Percentiles rank a stretch among this genome's conserved stretches.
Evolutionary conservation across 2,329 filamentous ascomycete genomes (phyloP).

Genomic region (Penicillium griseofulvum): DNA sequence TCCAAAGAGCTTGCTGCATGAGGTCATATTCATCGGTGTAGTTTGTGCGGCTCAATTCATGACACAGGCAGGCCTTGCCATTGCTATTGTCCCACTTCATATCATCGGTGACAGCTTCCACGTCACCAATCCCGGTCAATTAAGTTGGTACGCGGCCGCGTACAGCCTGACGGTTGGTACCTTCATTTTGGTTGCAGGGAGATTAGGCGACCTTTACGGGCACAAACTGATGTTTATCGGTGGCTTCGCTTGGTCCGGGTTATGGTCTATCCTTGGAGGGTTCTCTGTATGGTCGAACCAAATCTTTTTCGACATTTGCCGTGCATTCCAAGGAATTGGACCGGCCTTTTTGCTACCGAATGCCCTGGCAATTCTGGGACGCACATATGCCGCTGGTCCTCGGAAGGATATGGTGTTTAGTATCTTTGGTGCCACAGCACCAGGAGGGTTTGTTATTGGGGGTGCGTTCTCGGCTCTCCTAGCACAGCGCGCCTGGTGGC

Average conservation of each 20-base stretch:
- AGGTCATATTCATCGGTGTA: slow-evolving; percentile 26
- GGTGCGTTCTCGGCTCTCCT: slow-evolving; percentile 41
- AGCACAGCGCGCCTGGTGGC: slow-evolving; percentile 49
- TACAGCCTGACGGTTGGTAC: slow-evolving; percentile 49
- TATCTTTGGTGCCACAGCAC: slow-evolving; percentile 50
- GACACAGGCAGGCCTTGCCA: slow-evolving; percentile 45
- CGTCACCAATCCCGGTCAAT: slow-evolving; percentile 52
- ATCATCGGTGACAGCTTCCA: slow-evolving; percentile 49
- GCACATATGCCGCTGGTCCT: slow-evolving; percentile 54
- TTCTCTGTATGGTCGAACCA: slow-evolving; percentile 39
- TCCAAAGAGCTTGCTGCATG: background rate
- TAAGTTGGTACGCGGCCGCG: slow-evolving; percentile 42
- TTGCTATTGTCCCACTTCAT: slow-evolving; percentile 40
- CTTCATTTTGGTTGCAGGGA: slow-evolving; percentile 37
- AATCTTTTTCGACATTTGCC: slow-evolving; percentile 51
- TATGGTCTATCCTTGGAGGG: slow-evolving; percentile 40
- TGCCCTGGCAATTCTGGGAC: slow-evolving; percentile 61
- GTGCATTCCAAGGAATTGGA: slow-evolving; percentile 57
- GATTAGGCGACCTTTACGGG: slow-evolving; percentile 40
- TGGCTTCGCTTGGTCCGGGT: slow-evolving; percentile 37
- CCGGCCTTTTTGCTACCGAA: slow-evolving; percentile 65
- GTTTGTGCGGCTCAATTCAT: slow-evolving; percentile 38
- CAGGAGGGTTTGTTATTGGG: slow-evolving; percentile 45
- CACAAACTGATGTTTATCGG: slow-evolving; percentile 37
- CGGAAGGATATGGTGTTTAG: slow-evolving; percentile 61